These are phyloP conservation scores for Monilinia vaccinii-corymbosi DNA, from an alignment of 2,329 filamentous ascomycete genomes.

Conservation along the genomic window DNA sequence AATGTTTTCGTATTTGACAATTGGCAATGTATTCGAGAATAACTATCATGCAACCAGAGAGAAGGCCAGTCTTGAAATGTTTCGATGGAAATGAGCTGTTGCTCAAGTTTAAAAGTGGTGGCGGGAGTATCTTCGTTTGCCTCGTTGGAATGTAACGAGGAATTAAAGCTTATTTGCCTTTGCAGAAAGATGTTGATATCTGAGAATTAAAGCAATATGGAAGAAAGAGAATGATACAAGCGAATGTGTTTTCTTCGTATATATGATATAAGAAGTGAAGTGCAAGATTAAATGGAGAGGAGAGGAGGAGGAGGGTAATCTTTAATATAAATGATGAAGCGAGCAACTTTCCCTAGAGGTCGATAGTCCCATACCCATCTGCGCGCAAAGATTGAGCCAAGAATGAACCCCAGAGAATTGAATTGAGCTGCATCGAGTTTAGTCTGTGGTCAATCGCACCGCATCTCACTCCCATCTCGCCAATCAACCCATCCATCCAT, in stretches of 20 bases:
- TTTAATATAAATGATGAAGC: too few relatives aligned
- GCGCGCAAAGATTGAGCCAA: not conserved
- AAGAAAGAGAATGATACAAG: not conserved
- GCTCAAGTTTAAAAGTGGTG: constrained; percentile 9
- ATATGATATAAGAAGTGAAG: not conserved
- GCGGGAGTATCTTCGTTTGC: constrained; percentile 3
- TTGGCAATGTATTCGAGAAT: not conserved
- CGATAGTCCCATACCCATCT: not conserved
- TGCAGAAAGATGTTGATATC: not conserved
- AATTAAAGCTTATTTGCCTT: constrained; percentile 8
- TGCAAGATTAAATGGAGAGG: not conserved
- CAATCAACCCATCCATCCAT: not conserved
- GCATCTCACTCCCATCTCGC: too few relatives aligned
- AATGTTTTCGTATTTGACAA: not conserved
- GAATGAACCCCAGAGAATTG: too few relatives aligned
- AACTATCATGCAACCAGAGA: not conserved
- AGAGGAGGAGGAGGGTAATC: not conserved
- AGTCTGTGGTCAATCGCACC: too few relatives aligned
- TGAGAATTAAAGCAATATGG: not conserved
- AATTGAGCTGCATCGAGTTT: not conserved
- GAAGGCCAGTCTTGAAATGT: not conserved
- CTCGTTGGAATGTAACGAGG: constrained; percentile 7
- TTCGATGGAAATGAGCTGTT: not conserved
- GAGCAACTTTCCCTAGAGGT: not conserved
- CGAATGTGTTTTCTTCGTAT: not conserved